Evolutionary conservation across 2,329 filamentous ascomycete species (phyloP), one percentile per base, ranked within the genome.

Genomic region (Aspergillus brunneoviolaceus): DNA sequence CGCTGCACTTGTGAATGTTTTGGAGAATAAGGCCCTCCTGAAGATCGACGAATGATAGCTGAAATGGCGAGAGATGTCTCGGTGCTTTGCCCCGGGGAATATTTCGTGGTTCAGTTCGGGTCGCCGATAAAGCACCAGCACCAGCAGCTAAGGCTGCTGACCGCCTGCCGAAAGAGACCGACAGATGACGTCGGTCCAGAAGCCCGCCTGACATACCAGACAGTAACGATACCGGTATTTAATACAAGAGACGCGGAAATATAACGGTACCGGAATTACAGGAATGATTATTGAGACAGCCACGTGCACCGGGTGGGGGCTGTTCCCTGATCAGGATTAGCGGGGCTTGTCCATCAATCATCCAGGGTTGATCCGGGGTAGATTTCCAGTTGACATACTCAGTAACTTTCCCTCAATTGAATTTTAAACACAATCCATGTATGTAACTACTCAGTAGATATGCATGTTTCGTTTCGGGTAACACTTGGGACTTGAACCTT

Each of bases 361-460:
- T 58, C n/a, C 45, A 51, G 21, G 61, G 63, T 60, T 61, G 59
- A 63, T 67, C 65, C 52, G 65, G 65, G 65, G 60, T 66, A 67
- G 60, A 53, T n/a, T 19, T 21, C 21, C 21, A 21, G 21, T 21
- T 61, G 11, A 35, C 11, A 16, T 35, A 16, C 33, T 16, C 11
- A 35, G 33, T 12, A 12, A 35, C 33, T 35, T 16, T 3, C 27
- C 6, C 5, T 9, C 27, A 29, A 29, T 29, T 29, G 27, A 29
- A 9, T 10, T 29, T 1, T 6, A 29, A 2, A 10, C 27, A 29
- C 27, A 29, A 9, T 29, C 27, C 27, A 29, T 29, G 27, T 29
- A 29, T 29, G 27, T 6, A 21, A 21, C 21, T 21, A 45, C 39
- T 19, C 14, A 45, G 14, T n/a, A 45, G 16, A 16, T 9, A 35